phyloP scores from a whole-genome alignment of 805 yeast species.

The Cyberlindnera veronae region DNA sequence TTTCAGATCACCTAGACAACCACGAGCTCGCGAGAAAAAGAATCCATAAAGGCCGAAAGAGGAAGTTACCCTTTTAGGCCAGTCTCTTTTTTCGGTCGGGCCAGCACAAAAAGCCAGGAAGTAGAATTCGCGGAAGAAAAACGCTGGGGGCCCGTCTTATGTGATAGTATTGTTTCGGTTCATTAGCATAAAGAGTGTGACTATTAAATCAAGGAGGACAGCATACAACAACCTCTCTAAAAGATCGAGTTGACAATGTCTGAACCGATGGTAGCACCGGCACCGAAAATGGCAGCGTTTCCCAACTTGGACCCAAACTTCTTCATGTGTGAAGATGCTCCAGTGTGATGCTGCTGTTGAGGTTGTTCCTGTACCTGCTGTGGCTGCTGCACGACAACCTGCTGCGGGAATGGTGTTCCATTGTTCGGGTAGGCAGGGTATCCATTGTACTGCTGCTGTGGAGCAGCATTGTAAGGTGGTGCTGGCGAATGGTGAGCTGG shows the following conservation, averaged over 20 bases:
- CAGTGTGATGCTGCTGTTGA: constrained; percentile 32
- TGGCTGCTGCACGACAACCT: constrained; percentile 5
- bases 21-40: too few species aligned
- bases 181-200: too few species aligned
- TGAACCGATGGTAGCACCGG: constrained; percentile 92
- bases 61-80: too few species aligned
- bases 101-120: too few species aligned
- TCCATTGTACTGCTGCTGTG: constrained; percentile 30
- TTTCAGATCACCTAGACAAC: too few species aligned
- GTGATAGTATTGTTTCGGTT: too few species aligned
- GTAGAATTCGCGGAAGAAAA: too few species aligned
- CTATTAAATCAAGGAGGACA: too few species aligned
- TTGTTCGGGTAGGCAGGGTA: constrained; percentile 20
- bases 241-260: constrained; percentile 74
- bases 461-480: constrained; percentile 17
- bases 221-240: constrained; percentile 24
- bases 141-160: too few species aligned
- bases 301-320: constrained; percentile 80
- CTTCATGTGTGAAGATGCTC: constrained; percentile 36
- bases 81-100: too few species aligned
- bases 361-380: constrained; percentile 29
- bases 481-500: constrained; percentile 10
- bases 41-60: too few species aligned
- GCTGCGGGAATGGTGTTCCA: constrained; percentile 29
- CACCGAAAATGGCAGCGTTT: constrained; percentile 92